These are phyloP conservation scores for Hebeloma cylindrosporum DNA, from an alignment of 768 basidiomycete species.

Conservation along the genomic window DNA sequence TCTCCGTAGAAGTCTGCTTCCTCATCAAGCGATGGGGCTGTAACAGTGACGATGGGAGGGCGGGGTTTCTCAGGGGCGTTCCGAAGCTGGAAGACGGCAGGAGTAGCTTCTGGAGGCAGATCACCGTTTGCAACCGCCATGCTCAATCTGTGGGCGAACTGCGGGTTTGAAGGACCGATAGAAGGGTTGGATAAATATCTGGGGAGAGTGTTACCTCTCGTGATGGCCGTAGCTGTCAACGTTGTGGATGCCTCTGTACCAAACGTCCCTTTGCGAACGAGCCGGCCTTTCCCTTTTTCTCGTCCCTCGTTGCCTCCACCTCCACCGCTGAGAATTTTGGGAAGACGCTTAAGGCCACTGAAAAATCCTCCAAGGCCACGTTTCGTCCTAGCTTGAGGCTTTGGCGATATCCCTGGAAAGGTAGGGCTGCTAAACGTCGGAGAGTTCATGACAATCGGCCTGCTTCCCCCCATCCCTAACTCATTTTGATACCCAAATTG, in stretches of 20 bases:
- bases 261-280: conserved; percentile 28
- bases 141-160: conserved; percentile 32
- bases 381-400: background rate
- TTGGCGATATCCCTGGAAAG: background rate
- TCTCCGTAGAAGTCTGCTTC: no score
- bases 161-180: conserved; percentile 35
- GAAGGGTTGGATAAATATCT: conserved; percentile 39
- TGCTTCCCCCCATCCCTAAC: no score
- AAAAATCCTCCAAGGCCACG: conserved; percentile 38
- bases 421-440: conserved; percentile 9
- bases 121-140: conserved; percentile 31
- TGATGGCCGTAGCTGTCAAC: conserved; percentile 27
- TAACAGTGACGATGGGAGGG: conserved; percentile 33
- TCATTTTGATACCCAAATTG: no score
- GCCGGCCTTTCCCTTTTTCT: no score
- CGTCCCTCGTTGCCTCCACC: conserved; percentile 5
- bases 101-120: conserved; percentile 26
- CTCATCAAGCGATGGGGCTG: conserved; percentile 34
- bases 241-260: conserved; percentile 29
- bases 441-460: no score
- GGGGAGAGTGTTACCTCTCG: conserved; percentile 35
- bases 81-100: conserved; percentile 18
- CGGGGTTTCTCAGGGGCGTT: conserved; percentile 22
- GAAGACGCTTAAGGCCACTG: conserved; percentile 35
- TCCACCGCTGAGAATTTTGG: conserved; percentile 32